These are phyloP conservation scores for Mycena rosella DNA, from an alignment of 768 basidiomycete genomes.

Conservation along the genomic window DNA sequence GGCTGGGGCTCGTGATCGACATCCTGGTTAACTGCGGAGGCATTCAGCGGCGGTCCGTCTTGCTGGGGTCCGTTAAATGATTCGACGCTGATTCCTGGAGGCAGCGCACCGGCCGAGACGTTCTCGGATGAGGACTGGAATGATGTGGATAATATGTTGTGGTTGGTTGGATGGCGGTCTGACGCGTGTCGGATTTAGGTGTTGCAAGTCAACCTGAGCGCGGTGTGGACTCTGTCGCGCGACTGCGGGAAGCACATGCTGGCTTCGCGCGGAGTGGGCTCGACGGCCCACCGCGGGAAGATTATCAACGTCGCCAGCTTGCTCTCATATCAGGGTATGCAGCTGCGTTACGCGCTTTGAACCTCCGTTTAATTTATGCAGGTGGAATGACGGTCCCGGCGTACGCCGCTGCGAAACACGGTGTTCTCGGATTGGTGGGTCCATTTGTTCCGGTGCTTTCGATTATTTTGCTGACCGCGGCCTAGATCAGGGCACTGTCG, in stretches of 20 bases:
- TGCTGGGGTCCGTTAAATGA: too few species aligned
- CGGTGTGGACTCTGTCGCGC: slow-evolving; percentile 58
- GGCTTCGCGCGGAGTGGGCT: slow-evolving; percentile 41
- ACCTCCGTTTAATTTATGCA: background rate
- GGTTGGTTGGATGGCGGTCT: background rate
- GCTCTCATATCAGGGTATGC: slow-evolving; percentile 45
- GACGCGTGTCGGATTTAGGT: slow-evolving; percentile 17
- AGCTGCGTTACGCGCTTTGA: background rate
- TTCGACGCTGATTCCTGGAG: background rate
- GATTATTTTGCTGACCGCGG: background rate
- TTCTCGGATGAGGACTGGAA: slow-evolving; percentile 64
- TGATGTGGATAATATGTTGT: slow-evolving; percentile 45
- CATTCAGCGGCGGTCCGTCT: slow-evolving; percentile 47
- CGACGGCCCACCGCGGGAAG: slow-evolving; percentile 49
- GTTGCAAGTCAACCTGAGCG: slow-evolving; percentile 60
- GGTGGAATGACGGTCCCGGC: slow-evolving; percentile 58
- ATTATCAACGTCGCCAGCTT: slow-evolving; percentile 64
- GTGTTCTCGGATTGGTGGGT: slow-evolving; percentile 51
- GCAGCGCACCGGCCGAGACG: slow-evolving; percentile 48
- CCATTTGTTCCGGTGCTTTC: background rate
- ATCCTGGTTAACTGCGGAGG: slow-evolving; percentile 65
- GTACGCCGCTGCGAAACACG: slow-evolving; percentile 62
- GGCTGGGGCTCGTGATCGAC: slow-evolving; percentile 47
- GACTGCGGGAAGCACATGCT: slow-evolving; percentile 64
- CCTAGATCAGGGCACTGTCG: slow-evolving; percentile 42